Evolutionary conservation across 129 eudicot species (phyloP).

Genomic region (Mikania micrantha): DNA sequence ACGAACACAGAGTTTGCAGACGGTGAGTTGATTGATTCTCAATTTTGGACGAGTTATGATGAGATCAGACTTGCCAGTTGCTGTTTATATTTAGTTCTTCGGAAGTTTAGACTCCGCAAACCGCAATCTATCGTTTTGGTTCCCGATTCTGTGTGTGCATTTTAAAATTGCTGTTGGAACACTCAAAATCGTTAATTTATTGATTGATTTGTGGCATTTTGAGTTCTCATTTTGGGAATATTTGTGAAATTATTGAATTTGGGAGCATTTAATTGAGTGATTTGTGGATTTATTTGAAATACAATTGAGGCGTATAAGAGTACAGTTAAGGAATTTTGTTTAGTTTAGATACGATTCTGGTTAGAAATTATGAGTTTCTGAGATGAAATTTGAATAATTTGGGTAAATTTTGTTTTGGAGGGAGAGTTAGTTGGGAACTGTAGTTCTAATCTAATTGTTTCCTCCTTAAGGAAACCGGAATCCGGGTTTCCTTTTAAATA

Average conservation of each 20-base stretch:
- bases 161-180: slow-evolving; percentile 34
- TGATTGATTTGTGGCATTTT: slow-evolving; percentile 25
- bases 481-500: slow-evolving; percentile 20
- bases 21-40: slow-evolving; percentile 30
- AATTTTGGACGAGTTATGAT: slow-evolving; percentile 17
- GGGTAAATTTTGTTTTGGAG: slow-evolving; percentile 57
- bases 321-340: slow-evolving; percentile 16
- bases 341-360: slow-evolving; percentile 12
- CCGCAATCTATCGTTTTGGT: slow-evolving; percentile 16
- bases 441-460: slow-evolving; percentile 33
- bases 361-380: slow-evolving; percentile 11
- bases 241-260: slow-evolving; percentile 9
- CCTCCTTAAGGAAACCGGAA: background rate
- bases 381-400: slow-evolving; percentile 31
- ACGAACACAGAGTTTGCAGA: slow-evolving; percentile 27
- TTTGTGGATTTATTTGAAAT: slow-evolving; percentile 39
- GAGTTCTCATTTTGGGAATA: slow-evolving; percentile 21
- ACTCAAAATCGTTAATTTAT: slow-evolving; percentile 10
- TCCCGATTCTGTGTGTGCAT: slow-evolving; percentile 30
- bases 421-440: slow-evolving; percentile 67
- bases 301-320: slow-evolving; percentile 14
- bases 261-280: slow-evolving; percentile 3
- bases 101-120: slow-evolving; percentile 26
- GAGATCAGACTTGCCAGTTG: slow-evolving; percentile 33
- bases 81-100: slow-evolving; percentile 15